Evolutionary conservation across 1,139 yeast genomes (phyloP).

Genomic region (Debaryomyces psychrophilus): DNA sequence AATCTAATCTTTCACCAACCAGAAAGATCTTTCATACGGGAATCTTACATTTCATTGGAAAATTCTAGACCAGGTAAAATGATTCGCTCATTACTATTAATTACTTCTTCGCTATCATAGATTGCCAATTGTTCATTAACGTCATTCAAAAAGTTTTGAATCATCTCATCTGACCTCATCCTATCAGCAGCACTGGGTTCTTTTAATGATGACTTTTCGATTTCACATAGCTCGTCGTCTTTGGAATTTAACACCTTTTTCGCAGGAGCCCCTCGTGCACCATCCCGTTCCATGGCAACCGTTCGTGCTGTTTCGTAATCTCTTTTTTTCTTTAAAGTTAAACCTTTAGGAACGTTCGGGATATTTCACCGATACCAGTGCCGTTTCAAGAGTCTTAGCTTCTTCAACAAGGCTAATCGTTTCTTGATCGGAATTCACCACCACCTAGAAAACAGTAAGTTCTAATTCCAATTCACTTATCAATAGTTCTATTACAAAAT

Average conservation of each 20-base stretch:
- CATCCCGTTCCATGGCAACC: constrained; percentile 8
- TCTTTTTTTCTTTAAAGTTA: constrained; percentile 1
- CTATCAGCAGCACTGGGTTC: neutral
- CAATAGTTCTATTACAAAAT: constrained; percentile 2
- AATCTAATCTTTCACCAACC: neutral
- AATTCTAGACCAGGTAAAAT: neutral
- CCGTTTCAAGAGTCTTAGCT: neutral
- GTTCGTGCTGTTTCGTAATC: constrained; percentile 3
- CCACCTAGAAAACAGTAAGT: neutral
- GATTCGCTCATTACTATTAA: neutral
- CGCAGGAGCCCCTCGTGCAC: constrained; percentile 4
- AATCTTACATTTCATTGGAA: neutral
- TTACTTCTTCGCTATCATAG: constrained; percentile 1
- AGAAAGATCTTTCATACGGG: neutral
- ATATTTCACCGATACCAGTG: neutral
- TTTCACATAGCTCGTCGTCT: neutral
- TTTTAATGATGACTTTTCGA: neutral
- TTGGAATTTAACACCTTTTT: neutral
- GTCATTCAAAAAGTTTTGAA: neutral
- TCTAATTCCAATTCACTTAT: neutral
- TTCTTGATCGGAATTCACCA: neutral
- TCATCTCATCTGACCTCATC: neutral
- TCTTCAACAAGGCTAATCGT: neutral
- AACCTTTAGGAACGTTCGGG: neutral
- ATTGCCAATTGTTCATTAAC: neutral